A percentile compares a stretch with the other conserved stretches of the same genome.
Evolutionary conservation across 2,329 filamentous ascomycete species (phyloP).

Genomic region (Botrytis porri): DNA sequence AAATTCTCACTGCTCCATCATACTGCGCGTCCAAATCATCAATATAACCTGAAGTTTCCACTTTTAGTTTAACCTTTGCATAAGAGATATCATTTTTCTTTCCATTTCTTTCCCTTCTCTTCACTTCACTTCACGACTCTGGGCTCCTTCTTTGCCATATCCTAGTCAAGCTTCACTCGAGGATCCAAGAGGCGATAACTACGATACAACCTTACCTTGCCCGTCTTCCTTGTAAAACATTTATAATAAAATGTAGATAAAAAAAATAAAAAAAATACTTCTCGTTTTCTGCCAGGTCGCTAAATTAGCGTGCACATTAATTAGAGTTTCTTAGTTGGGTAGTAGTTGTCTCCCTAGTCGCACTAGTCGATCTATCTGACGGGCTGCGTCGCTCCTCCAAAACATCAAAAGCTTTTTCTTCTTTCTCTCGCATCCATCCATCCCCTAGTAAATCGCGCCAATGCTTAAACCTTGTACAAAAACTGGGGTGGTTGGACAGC

Average conservation of each 20-base stretch:
- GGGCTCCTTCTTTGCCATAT: background rate
- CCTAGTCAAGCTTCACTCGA: slow-evolving; percentile 3
- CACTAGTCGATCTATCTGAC: background rate
- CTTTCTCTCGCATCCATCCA: background rate
- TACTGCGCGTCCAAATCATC: background rate
- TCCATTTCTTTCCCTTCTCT: background rate
- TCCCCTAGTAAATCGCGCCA: background rate
- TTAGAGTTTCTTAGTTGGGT: background rate
- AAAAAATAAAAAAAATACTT: background rate
- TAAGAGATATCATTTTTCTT: background rate
- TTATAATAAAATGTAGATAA: background rate
- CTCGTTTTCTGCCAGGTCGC: background rate
- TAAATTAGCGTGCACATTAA: background rate
- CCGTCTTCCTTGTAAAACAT: background rate
- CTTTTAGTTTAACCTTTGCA: background rate
- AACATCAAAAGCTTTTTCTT: background rate
- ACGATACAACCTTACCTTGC: background rate
- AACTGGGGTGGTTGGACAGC: slow-evolving; percentile 15
- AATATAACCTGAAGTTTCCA: background rate
- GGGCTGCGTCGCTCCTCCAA: background rate
- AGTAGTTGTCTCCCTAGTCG: background rate
- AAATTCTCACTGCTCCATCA: no score
- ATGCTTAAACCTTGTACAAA: slow-evolving; percentile 3
- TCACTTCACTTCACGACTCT: background rate
- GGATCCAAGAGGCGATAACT: slow-evolving; percentile 18